Percentiles rank a stretch among this genome's conserved stretches.
phyloP scores from a whole-genome alignment of 164 flowering plant genomes.

The Saururus chinensis region DNA sequence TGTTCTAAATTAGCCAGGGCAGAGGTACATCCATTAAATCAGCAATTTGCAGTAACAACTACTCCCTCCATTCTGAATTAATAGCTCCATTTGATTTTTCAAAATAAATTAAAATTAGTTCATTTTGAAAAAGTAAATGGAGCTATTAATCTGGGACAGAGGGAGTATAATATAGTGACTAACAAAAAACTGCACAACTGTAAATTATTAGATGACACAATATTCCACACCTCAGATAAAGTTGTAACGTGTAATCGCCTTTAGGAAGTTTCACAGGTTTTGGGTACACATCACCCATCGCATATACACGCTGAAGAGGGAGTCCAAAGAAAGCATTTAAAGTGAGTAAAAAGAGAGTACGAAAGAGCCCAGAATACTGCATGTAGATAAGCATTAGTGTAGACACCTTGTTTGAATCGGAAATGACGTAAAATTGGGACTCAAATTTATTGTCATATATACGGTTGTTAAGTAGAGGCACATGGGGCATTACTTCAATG shows the following conservation, averaged over 20 bases:
- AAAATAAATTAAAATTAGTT: too few relatives aligned
- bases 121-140: too few relatives aligned
- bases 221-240: constrained; percentile 50
- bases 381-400: neutral
- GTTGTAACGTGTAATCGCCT: constrained; percentile 73
- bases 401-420: constrained; percentile 81
- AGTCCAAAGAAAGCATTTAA: constrained; percentile 3
- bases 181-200: neutral
- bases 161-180: neutral
- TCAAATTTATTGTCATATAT: constrained; percentile 90
- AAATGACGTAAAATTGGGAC: constrained; percentile 94
- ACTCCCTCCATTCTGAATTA: too few relatives aligned
- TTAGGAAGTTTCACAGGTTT: constrained; percentile 62
- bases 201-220: too few relatives aligned
- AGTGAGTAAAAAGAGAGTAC: neutral
- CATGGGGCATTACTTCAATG: constrained; percentile 74
- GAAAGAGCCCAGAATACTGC: neutral
- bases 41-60: too few relatives aligned
- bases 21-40: too few relatives aligned
- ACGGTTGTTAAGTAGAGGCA: constrained; percentile 87
- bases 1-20: too few relatives aligned
- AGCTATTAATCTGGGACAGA: neutral
- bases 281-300: constrained; percentile 85
- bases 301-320: constrained; percentile 60
- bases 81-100: too few relatives aligned